Evolutionary conservation across 1,284 basidiomycete species (phyloP).

Genomic region (Fomitopsis pinicola): DNA sequence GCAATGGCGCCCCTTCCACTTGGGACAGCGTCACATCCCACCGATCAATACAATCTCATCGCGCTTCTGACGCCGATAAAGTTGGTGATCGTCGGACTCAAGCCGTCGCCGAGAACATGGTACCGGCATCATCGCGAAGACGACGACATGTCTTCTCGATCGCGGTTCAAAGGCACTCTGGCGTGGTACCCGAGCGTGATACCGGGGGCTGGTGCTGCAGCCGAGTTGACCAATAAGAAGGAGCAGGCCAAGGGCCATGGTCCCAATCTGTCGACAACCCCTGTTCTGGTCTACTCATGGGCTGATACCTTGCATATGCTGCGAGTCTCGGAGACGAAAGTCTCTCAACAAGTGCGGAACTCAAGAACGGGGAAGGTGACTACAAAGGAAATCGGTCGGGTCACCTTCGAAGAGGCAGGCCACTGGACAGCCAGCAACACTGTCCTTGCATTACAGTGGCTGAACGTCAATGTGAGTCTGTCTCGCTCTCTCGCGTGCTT

Average conservation of each 20-base stretch:
- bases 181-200: constrained; percentile 75
- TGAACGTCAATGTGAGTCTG: constrained; percentile 70
- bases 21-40: constrained; percentile 70
- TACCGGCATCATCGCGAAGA: constrained; percentile 72
- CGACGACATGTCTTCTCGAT: constrained; percentile 37
- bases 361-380: constrained; percentile 55
- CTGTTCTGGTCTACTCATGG: constrained; percentile 83
- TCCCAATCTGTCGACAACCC: constrained; percentile 29
- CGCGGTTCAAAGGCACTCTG: constrained; percentile 56
- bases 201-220: constrained; percentile 10
- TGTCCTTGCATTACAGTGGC: constrained; percentile 68
- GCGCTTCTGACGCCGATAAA: constrained; percentile 90
- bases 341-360: constrained; percentile 46
- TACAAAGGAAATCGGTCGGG: constrained; percentile 57
- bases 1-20: constrained; percentile 82
- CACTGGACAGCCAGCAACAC: constrained; percentile 53
- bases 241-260: constrained; percentile 17
- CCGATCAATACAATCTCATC: constrained; percentile 81
- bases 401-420: constrained; percentile 54
- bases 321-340: constrained; percentile 58
- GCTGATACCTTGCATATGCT: constrained; percentile 64
- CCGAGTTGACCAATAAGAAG: constrained; percentile 28
- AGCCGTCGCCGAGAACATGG: constrained; percentile 92
- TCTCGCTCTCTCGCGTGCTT: constrained; percentile 17
- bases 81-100: constrained; percentile 89